Evolutionary conservation across 371 early-diverging fungal species (phyloP), one percentile per base, ranked within the genome.

Genomic region (Fennellomyces sp.): DNA sequence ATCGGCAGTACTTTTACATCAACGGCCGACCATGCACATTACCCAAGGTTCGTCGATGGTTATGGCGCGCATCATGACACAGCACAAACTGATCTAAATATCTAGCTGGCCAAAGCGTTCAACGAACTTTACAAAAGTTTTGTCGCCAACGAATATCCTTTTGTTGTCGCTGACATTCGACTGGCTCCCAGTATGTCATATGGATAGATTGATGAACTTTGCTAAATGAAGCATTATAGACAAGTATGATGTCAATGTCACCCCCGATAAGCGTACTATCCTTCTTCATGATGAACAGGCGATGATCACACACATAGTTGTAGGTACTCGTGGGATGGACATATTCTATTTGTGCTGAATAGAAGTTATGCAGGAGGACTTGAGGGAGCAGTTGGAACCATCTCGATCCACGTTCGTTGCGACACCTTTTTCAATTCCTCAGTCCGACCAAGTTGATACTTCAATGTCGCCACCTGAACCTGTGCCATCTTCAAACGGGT

Each of bases 231-330:
- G 5, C 19, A 26, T 45, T 23, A 28, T 62, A 69, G 79, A 72
- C 52, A 60, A 63, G 12, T 83, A 81, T 68, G 98, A 98, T 77
- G 94, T 95, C 19, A 98, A 98, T 60, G 86, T 98, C 26, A 94
- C 93, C 15, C 98, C 98, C 5, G 95, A 98, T 68, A 98, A 98
- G 67, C 84, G 98, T 33, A 94, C 92, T 0, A 80, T 97, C 5
- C 78, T 94, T 55, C 58, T 98, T 3, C 91, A 94, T 50, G 66
- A 91, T 45, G 97, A 97, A 53, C 59, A 74, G 0, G 54, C 42
- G 29, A 27, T 96, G 15, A 50, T 88, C 0, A 83, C 80, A 10
- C 63, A 66, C 1, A 65, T 94, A 38, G 71, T 81, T 54, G 84
- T 82, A 63, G 65, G 68, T 28, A 35, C 33, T 17, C 26, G n/a